These are phyloP conservation scores for Hypoxylon sp. DNA, from an alignment of 2,329 filamentous ascomycete genomes.

Conservation along the genomic window DNA sequence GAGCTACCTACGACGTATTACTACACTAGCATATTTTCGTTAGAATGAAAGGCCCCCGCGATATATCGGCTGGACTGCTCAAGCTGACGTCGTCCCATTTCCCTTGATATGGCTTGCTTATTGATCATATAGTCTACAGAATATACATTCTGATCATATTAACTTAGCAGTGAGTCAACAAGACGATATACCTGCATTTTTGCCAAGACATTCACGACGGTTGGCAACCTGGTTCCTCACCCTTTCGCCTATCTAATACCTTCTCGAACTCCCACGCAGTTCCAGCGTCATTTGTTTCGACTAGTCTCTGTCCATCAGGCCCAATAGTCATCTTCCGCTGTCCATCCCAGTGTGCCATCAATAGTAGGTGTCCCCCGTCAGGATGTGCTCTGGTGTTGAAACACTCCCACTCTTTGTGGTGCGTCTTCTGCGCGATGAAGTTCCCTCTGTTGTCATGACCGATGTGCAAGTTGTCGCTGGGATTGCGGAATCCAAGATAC, in stretches of 20 bases:
- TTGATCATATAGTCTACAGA: too few species aligned
- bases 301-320: slow-evolving; percentile 43
- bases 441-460: slow-evolving; percentile 50
- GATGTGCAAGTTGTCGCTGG: slow-evolving; percentile 52
- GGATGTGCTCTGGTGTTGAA: slow-evolving; percentile 51
- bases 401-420: slow-evolving; percentile 51
- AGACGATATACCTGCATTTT: background rate
- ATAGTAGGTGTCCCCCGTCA: slow-evolving; percentile 54
- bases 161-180: too few species aligned
- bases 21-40: too few species aligned
- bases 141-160: too few species aligned
- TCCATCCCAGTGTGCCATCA: slow-evolving; percentile 49
- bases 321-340: slow-evolving; percentile 51
- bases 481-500: slow-evolving; percentile 58
- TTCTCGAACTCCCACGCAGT: slow-evolving; percentile 53
- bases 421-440: slow-evolving; percentile 43
- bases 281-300: slow-evolving; percentile 46
- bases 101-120: too few species aligned
- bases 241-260: background rate
- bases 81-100: too few species aligned
- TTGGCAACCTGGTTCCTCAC: too few species aligned
- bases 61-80: too few species aligned
- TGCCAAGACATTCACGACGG: too few species aligned
- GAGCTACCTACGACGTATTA: too few species aligned
- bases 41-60: too few species aligned